Conservation (phyloP, 805 yeast genomes). For the Starmerella riodocensis region DNA sequence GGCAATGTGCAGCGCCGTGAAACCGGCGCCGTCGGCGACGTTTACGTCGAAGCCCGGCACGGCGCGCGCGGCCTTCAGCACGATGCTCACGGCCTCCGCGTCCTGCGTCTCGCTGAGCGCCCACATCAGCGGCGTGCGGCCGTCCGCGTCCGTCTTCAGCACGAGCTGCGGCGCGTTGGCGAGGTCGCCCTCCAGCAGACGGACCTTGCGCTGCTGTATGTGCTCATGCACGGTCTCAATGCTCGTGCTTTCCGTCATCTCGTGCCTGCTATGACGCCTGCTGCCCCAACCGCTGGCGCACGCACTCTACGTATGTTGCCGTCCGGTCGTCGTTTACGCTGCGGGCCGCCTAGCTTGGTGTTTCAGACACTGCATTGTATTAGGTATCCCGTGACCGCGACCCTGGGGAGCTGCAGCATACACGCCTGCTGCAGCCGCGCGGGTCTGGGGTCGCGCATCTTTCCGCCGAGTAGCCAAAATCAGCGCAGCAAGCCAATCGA, state of each 20-base stretch:
- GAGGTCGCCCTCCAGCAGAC: constrained; percentile 3
- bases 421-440: too few relatives aligned
- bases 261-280: background rate
- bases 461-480: too few relatives aligned
- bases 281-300: too few relatives aligned
- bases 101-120: constrained; percentile 53
- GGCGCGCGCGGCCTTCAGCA: constrained; percentile 30
- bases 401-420: too few relatives aligned
- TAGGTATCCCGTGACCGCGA: too few relatives aligned
- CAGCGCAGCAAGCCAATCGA: too few relatives aligned
- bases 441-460: too few relatives aligned
- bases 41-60: constrained; percentile 42
- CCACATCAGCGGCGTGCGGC: constrained; percentile 78
- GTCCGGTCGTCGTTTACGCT: too few relatives aligned
- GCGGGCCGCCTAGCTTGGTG: too few relatives aligned
- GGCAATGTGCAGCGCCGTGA: constrained; percentile 82
- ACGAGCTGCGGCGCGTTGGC: constrained; percentile 5
- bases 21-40: constrained; percentile 63
- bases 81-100: constrained; percentile 36
- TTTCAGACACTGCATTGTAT: too few relatives aligned
- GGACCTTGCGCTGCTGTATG: constrained; percentile 7
- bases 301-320: too few relatives aligned
- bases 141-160: constrained; percentile 45
- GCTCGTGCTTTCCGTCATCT: background rate
- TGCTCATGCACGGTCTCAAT: constrained; percentile 10